A percentile compares a stretch with the other conserved stretches of the same genome.
These are phyloP conservation scores for Boletus tomentosulus DNA, from an alignment of 768 basidiomycete genomes.

Conservation along the genomic window DNA sequence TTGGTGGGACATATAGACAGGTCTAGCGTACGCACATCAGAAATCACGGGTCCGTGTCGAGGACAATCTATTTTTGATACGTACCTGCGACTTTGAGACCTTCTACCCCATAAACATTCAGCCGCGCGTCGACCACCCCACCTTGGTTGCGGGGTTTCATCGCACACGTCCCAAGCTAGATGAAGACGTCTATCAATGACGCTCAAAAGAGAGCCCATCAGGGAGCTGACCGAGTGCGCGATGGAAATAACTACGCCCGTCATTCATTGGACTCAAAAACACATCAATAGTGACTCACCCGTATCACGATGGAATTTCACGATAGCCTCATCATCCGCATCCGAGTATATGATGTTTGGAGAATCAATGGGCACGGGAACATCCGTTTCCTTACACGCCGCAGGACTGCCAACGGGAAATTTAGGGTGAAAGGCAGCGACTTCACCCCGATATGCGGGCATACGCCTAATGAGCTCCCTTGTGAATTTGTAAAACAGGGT, in stretches of 20 bases:
- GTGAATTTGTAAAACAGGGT: slow-evolving; percentile 52
- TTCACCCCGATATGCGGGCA: slow-evolving; percentile 33
- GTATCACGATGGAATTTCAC: slow-evolving; percentile 21
- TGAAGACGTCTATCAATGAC: background rate
- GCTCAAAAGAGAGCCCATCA: no score
- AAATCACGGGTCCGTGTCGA: background rate
- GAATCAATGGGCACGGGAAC: slow-evolving; percentile 23
- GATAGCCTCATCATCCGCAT: slow-evolving; percentile 33
- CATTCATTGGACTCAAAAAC: no score
- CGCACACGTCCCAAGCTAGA: slow-evolving; percentile 59
- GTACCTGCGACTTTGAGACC: slow-evolving; percentile 58
- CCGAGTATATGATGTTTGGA: slow-evolving; percentile 32
- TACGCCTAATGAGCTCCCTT: slow-evolving; percentile 53
- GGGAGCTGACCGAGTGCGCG: slow-evolving; percentile 16
- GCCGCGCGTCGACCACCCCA: slow-evolving; percentile 58
- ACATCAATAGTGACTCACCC: slow-evolving; percentile 1
- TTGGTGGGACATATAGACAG: slow-evolving; percentile 33
- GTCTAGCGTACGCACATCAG: slow-evolving; percentile 18
- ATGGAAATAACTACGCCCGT: background rate
- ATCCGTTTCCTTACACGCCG: slow-evolving; percentile 17
- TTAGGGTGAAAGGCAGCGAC: slow-evolving; percentile 18
- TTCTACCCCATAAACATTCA: slow-evolving; percentile 61
- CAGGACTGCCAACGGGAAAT: slow-evolving; percentile 29
- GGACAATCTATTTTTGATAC: background rate
- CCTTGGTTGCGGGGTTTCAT: slow-evolving; percentile 59